Base-by-base conservation (phyloP, 2,329 filamentous ascomycete species). In the Cytospora piceicola region DNA sequence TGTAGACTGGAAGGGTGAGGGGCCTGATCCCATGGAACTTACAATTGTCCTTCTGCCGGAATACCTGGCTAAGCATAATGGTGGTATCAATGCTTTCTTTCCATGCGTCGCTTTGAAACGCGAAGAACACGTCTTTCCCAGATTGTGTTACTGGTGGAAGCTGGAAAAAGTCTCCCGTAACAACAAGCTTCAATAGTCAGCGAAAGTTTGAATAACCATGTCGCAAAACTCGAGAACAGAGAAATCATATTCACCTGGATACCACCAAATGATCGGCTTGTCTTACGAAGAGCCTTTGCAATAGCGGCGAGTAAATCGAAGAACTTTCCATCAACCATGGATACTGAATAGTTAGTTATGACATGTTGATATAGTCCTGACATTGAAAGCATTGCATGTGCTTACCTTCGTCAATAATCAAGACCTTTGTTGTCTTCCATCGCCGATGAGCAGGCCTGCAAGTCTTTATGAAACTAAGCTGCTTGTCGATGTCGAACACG, bases 81-180 rank as follows among this genome's bases (percentile, higher is more conserved):
- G 89, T 92, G 72, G 91, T 88, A 71, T 91, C 84, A 66, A 92
- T 90, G n/a, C 84, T 84, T 2, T 89, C 91, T 62, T 82, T 85
- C 90, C 90, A 93, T 0, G 89, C 90, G 20, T 82, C 82, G 36
- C 89, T 89, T 72, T 90, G 86, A 71, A 92, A 92, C 1, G 89
- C 86, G 73, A 93, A 93, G 70, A 87, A 90, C 7, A 87, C 85
- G 29, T 82, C 78, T 69, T 71, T 66, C 53, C 82, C 84, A 58
- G 78, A 79, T 27, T 91, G 89, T 7, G 90, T 88, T 2, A 93
- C 90, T 24, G 90, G 90, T 1, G 90, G 90, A n/a, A 92, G 75
- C 73, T 93, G 90, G 75, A 92, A 92, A 75, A 92, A 93, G 72
- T 93, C 90, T 3, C 90, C 90, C 1, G 90, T 92, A 61, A 92